These are phyloP conservation scores for Phytopythium kandeliae DNA, from an alignment of 352 stramenopile species.

Conservation along the genomic window DNA sequence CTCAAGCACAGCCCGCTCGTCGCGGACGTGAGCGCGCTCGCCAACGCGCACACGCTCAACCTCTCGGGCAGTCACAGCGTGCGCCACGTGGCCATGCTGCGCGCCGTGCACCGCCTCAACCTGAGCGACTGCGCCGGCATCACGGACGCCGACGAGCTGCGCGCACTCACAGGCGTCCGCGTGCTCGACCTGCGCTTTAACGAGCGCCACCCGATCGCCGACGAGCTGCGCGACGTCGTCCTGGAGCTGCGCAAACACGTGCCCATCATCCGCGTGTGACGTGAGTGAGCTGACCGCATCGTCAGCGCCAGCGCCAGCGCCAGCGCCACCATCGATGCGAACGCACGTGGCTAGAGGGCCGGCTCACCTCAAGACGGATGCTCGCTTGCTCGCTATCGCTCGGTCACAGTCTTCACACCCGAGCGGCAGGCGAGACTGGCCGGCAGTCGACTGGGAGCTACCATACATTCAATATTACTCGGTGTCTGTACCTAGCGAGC, in stretches of 20 bases:
- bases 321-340: no score
- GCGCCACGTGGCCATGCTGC: slow-evolving; percentile 36
- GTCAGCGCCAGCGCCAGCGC: no score
- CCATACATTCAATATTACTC: no score
- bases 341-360: no score
- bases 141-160: slow-evolving; percentile 21
- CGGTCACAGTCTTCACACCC: no score
- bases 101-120: slow-evolving; percentile 49
- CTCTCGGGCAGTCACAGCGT: slow-evolving; percentile 47
- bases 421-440: no score
- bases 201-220: slow-evolving; percentile 12
- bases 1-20: slow-evolving; percentile 53
- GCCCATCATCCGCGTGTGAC: slow-evolving; percentile 20
- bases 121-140: slow-evolving; percentile 52
- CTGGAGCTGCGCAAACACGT: slow-evolving; percentile 21
- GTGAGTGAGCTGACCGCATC: no score
- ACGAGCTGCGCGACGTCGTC: slow-evolving; percentile 12
- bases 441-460: no score
- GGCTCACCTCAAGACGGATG: no score
- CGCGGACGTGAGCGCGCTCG: slow-evolving; percentile 39
- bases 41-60: slow-evolving; percentile 43
- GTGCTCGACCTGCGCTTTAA: slow-evolving; percentile 65
- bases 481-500: slow-evolving; percentile 5
- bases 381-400: no score
- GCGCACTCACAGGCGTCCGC: slow-evolving; percentile 50